Conservation (phyloP, 129 eudicot genomes). For the Scalesia atractyloides region DNA sequence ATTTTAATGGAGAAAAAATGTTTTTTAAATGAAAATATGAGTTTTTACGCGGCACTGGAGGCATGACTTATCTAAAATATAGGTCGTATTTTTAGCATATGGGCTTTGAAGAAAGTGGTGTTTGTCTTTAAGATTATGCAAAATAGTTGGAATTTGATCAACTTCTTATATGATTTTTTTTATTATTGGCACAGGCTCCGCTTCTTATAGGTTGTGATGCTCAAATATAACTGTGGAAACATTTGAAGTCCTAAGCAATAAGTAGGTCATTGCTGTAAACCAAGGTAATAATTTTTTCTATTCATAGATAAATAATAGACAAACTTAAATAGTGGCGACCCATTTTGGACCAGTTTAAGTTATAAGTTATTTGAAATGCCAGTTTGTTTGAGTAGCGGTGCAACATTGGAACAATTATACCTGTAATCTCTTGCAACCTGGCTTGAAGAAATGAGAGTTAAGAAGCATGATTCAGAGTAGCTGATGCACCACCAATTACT, state of each 20-base stretch:
- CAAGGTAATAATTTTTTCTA: conserved; percentile 58
- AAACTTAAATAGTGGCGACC: too few species aligned
- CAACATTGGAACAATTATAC: too few species aligned
- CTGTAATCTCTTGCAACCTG: too few species aligned
- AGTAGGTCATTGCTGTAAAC: conserved; percentile 89
- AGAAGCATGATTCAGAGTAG: too few species aligned
- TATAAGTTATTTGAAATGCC: too few species aligned
- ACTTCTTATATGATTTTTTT: too few species aligned
- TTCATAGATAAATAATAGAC: background rate
- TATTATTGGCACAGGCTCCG: conserved; percentile 63
- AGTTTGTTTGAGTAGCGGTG: too few species aligned
- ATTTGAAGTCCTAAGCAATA: conserved; percentile 63
- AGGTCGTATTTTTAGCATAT: conserved; percentile 94
- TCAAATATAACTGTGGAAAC: conserved; percentile 77
- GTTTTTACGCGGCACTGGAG: conserved; percentile 47
- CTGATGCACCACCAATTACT: too few species aligned
- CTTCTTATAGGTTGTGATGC: conserved; percentile 95
- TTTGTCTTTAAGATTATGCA: conserved; percentile 3
- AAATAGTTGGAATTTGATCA: background rate
- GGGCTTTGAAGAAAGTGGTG: conserved; percentile 90
- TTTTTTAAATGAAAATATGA: too few species aligned
- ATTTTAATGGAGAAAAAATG: too few species aligned
- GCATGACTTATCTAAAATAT: conserved; percentile 88
- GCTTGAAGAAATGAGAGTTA: too few species aligned
- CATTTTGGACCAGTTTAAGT: too few species aligned